phyloP scores from a whole-genome alignment of 2,329 filamentous ascomycete species.

The Colletotrichum sp. region DNA sequence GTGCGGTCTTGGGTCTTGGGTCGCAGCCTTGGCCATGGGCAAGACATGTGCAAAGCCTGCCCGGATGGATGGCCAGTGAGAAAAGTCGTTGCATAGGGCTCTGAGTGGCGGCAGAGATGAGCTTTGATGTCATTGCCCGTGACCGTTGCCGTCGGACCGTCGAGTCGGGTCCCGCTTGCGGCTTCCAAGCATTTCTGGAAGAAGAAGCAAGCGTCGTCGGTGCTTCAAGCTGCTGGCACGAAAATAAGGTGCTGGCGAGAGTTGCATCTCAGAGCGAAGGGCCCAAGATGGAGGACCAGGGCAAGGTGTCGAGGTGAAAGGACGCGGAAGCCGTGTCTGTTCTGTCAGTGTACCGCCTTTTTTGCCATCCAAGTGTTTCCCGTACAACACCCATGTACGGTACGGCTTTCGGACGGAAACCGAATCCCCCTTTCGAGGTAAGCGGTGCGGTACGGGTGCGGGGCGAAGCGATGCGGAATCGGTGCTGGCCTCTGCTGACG shows the following conservation, averaged over 20 bases:
- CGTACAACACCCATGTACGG: neutral
- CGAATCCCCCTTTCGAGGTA: neutral
- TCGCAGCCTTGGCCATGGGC: neutral
- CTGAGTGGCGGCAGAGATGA: neutral
- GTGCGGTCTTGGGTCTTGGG: neutral
- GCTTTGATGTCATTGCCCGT: neutral
- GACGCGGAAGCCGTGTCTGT: neutral
- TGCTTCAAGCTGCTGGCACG: neutral
- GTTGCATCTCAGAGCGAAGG: neutral
- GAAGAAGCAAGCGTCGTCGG: neutral
- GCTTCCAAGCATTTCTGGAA: slow-evolving; percentile 17
- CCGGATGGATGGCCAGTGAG: neutral
- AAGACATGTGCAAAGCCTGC: neutral
- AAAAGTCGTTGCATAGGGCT: neutral
- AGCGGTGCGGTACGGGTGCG: neutral
- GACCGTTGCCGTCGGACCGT: slow-evolving; percentile 2
- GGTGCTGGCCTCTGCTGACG: neutral
- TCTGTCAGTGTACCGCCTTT: neutral
- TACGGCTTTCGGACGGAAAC: slow-evolving; percentile 4
- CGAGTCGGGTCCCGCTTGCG: neutral
- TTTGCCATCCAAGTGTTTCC: neutral
- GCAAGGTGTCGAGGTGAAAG: neutral
- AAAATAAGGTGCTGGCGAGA: neutral
- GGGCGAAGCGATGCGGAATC: neutral
- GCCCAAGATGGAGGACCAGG: neutral